phyloP scores from a whole-genome alignment of 2,329 filamentous ascomycete genomes.

The Fusarium floridanum region DNA sequence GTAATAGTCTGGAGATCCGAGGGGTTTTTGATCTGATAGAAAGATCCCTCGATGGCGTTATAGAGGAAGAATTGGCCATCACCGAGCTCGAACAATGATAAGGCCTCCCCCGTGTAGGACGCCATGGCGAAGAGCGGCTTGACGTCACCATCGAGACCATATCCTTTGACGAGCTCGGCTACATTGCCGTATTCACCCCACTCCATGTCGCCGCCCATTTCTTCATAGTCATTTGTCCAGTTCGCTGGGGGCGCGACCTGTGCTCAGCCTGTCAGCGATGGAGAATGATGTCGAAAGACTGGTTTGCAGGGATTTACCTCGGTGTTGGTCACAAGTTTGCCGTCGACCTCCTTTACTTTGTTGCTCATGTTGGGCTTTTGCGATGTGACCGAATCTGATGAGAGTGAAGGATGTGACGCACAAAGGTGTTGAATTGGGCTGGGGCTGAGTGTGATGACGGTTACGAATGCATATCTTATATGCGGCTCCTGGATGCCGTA shows the following conservation, averaged over 20 bases:
- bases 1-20: not conserved
- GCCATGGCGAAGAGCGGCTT: not conserved
- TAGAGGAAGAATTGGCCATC: not conserved
- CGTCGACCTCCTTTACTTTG: not conserved
- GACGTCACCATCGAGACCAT: not conserved
- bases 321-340: not conserved
- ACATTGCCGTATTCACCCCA: not conserved
- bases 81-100: not conserved
- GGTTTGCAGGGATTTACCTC: not conserved
- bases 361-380: not conserved
- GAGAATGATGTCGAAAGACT: not conserved
- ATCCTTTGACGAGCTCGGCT: not conserved
- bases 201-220: not conserved
- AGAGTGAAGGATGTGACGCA: not conserved
- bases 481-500: not conserved
- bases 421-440: not conserved
- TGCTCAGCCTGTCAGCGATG: not conserved
- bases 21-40: not conserved
- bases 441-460: not conserved
- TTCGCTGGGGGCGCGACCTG: not conserved
- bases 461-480: not conserved
- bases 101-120: not conserved
- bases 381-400: not conserved
- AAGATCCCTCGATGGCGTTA: not conserved
- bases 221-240: not conserved